These are phyloP conservation scores for Quercus phellos DNA, from an alignment of 331 rosid species.

Conservation along the genomic window DNA sequence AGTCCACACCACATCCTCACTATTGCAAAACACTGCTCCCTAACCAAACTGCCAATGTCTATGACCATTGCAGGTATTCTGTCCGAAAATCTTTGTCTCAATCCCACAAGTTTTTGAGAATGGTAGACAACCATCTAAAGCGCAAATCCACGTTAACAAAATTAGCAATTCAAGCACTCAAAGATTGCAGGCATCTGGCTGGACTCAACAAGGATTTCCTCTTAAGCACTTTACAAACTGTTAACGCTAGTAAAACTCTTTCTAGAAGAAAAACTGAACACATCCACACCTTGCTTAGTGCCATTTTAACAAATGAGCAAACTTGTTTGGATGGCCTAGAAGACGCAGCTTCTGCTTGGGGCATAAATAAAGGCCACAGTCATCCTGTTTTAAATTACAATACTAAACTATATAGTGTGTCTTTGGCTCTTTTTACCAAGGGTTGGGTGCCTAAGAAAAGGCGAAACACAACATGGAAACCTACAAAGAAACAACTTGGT, in stretches of 20 bases:
- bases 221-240: slow-evolving; percentile 38
- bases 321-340: slow-evolving; percentile 77
- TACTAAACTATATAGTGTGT: slow-evolving; percentile 73
- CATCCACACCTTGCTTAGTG: slow-evolving; percentile 61
- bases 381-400: slow-evolving; percentile 51
- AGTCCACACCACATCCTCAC: slow-evolving; percentile 53
- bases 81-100: slow-evolving; percentile 51
- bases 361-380: slow-evolving; percentile 44
- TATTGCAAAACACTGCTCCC: slow-evolving; percentile 65
- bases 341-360: slow-evolving; percentile 61
- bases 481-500: slow-evolving; percentile 27
- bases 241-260: slow-evolving; percentile 36
- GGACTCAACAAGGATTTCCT: slow-evolving; percentile 64
- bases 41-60: slow-evolving; percentile 36
- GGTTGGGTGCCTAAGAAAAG: slow-evolving; percentile 64
- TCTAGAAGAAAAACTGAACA: slow-evolving; percentile 53
- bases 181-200: slow-evolving; percentile 60
- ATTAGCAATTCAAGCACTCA: slow-evolving; percentile 51
- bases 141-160: slow-evolving; percentile 30
- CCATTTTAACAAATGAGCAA: slow-evolving; percentile 76
- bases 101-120: slow-evolving; percentile 33
- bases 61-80: slow-evolving; percentile 43
- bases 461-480: slow-evolving; percentile 17
- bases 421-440: slow-evolving; percentile 60
- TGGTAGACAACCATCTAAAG: slow-evolving; percentile 39